Base-by-base conservation (phyloP, 441 rosid species). In the Brassica hybrid region DNA sequence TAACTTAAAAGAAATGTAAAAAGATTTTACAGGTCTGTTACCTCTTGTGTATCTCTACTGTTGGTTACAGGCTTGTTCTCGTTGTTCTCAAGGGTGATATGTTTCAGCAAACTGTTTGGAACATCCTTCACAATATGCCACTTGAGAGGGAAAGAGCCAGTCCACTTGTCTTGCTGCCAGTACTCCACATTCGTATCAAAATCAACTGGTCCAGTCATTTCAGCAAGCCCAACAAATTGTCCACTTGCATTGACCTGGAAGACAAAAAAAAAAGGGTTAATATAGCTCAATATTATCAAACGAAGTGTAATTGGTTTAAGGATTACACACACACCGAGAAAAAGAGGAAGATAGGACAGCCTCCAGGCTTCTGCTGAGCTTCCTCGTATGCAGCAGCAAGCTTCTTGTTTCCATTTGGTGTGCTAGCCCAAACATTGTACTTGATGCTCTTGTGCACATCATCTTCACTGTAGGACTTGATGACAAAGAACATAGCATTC, bases 381-480 rank as follows among this genome's bases (percentile, higher is more conserved):
- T 87, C 94, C 82, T 85, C 84, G 48, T 86, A 93, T 23, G 93
- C 91, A 2, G 93, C 91, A 79, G 90, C 94, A 36, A 93, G 94
- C 83, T 91, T 95, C 83, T 87, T 91, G 88, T 95, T 93, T 27
- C 98, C 98, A 79, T 88, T 90, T 64, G 96, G 96, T 32, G 99
- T 95, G 85, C 98, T 95, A 19, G 98, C 97, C 98, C 99, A 95
- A 7, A 93, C 97, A 74, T 80, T 90, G 74, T 95, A 93, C 76
- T 93, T 95, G 56, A 93, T 88, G 76, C 98, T 89, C 84, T 95
- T 93, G 71, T 95, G 99, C 48, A 95, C 90, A 83, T 93, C 97
- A 83, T 95, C 99, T 76, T 95, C 98, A 13, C 98, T 95, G 69
- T 93, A 95, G 0, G 99, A 95, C 87, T 95, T 95, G 67, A 95